Evolutionary conservation across 163 green algal genomes (phyloP).

Genomic region (Volvox carteri): DNA sequence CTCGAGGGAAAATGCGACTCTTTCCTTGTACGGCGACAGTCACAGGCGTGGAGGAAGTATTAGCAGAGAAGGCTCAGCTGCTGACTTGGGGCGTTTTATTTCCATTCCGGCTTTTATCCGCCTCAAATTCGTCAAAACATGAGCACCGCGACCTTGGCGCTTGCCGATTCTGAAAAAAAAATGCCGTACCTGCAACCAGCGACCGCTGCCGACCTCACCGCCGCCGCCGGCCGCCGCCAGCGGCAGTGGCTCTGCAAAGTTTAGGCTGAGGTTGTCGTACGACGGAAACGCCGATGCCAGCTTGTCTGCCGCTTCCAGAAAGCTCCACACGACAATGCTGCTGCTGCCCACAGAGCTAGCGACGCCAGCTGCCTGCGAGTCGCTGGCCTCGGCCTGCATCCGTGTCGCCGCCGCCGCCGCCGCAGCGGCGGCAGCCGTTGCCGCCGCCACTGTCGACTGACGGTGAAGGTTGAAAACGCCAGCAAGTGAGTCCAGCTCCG

Average conservation of each 20-base stretch:
- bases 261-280: constrained; percentile 11
- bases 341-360: constrained; percentile 47
- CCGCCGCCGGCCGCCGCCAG: background rate
- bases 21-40: too few species aligned
- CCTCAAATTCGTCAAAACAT: too few species aligned
- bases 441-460: constrained; percentile 1
- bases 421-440: background rate
- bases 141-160: too few species aligned
- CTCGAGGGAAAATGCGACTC: too few species aligned
- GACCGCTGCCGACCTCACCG: background rate
- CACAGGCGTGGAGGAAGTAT: too few species aligned
- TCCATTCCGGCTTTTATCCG: too few species aligned
- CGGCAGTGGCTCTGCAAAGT: constrained; percentile 45
- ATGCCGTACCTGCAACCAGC: constrained; percentile 43
- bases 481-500: background rate
- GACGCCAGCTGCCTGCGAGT: constrained; percentile 44
- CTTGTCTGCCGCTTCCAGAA: constrained; percentile 33
- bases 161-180: too few species aligned
- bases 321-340: constrained; percentile 38
- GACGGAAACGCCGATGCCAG: constrained; percentile 5
- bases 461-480: constrained; percentile 25
- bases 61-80: too few species aligned
- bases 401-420: background rate
- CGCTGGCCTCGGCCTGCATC: constrained; percentile 7
- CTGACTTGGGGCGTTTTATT: too few species aligned